Evolutionary conservation across 2,329 filamentous ascomycete genomes (phyloP).

Genomic region (Cladosporium austrohemisphaericum): DNA sequence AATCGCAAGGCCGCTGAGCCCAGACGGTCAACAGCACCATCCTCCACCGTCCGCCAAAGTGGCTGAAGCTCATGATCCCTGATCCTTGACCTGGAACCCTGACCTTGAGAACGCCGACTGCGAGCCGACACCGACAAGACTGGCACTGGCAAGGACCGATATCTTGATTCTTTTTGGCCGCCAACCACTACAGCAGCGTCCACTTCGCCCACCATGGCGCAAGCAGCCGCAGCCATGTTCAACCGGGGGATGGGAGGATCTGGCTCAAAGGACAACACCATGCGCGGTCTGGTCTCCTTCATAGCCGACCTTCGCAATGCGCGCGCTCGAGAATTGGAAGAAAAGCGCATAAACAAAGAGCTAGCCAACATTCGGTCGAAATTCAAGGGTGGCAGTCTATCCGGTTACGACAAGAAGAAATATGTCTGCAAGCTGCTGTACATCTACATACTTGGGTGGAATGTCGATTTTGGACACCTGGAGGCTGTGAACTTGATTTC

Average conservation of each 20-base stretch:
- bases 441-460: constrained; percentile 98
- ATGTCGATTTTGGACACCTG: constrained; percentile 97
- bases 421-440: constrained; percentile 99
- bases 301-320: constrained; percentile 96
- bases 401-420: constrained; percentile 99
- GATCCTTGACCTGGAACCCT: constrained; percentile 9
- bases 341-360: constrained; percentile 99
- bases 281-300: constrained; percentile 83
- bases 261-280: constrained; percentile 35
- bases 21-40: too few relatives aligned
- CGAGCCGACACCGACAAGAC: background rate
- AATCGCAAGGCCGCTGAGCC: too few relatives aligned
- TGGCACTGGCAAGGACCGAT: background rate
- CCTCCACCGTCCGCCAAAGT: too few relatives aligned
- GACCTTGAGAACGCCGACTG: background rate
- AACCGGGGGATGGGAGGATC: constrained; percentile 29
- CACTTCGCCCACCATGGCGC: constrained; percentile 9
- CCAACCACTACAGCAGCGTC: background rate
- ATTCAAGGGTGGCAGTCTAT: constrained; percentile 83
- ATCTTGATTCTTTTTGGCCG: background rate
- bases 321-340: constrained; percentile 88
- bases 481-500: constrained; percentile 98
- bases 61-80: constrained; percentile 5
- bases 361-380: constrained; percentile 97
- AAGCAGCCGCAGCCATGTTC: constrained; percentile 35